These are phyloP conservation scores for Fusarium xyrophilum DNA, from an alignment of 2,329 filamentous ascomycete genomes.

Conservation along the genomic window DNA sequence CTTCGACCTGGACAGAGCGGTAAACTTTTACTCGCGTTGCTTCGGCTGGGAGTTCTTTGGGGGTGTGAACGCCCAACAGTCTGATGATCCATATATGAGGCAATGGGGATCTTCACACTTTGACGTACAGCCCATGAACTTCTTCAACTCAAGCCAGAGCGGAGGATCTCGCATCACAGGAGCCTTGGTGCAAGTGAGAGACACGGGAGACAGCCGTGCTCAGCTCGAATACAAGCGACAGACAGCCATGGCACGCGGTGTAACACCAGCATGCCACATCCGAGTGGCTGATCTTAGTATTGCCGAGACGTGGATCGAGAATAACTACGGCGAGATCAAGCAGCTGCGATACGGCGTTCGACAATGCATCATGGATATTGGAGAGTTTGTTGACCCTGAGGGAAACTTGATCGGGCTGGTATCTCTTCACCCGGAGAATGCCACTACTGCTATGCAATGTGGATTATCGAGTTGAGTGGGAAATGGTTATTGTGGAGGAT, in stretches of 20 bases:
- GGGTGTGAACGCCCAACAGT: slow-evolving; percentile 31
- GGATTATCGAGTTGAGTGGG: not conserved
- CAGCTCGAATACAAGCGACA: slow-evolving; percentile 28
- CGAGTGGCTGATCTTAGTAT: slow-evolving; percentile 37
- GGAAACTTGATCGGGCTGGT: slow-evolving; percentile 39
- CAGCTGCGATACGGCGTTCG: slow-evolving; percentile 36
- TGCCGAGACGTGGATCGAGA: slow-evolving; percentile 35
- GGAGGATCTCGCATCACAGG: slow-evolving; percentile 25
- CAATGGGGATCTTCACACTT: slow-evolving; percentile 36
- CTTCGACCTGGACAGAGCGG: slow-evolving; percentile 34
- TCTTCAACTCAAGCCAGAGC: slow-evolving; percentile 31
- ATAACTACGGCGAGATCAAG: slow-evolving; percentile 32
- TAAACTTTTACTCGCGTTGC: slow-evolving; percentile 35
- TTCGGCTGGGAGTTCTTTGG: slow-evolving; percentile 38
- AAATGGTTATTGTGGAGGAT: slow-evolving; percentile 19
- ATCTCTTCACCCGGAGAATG: slow-evolving; percentile 35
- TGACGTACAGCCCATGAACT: slow-evolving; percentile 37
- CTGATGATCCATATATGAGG: slow-evolving; percentile 20
- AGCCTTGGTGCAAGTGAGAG: slow-evolving; percentile 31
- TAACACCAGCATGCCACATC: slow-evolving; percentile 33
- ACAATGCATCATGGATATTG: slow-evolving; percentile 38
- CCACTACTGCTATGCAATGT: slow-evolving; percentile 13
- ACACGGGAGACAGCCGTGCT: slow-evolving; percentile 3
- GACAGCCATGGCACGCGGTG: slow-evolving; percentile 21
- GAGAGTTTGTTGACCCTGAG: slow-evolving; percentile 40